Percentiles rank a stretch among this genome's conserved stretches.
These are phyloP conservation scores for Cryptosporidium muris DNA, from an alignment of 169 alveolate species.

Conservation along the genomic window DNA sequence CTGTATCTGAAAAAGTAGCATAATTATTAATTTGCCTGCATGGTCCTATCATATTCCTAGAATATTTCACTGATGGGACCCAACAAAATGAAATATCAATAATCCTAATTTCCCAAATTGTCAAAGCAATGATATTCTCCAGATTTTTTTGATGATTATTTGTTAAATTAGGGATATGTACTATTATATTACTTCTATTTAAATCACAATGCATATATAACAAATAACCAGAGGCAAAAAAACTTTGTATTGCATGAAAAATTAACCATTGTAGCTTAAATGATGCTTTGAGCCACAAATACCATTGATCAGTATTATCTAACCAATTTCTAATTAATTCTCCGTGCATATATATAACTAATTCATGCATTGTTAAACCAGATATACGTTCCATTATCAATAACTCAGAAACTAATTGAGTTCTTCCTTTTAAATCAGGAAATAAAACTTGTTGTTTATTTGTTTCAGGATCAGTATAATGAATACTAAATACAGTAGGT, in stretches of 20 bases:
- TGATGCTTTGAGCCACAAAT: slow-evolving; percentile 43
- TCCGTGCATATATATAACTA: slow-evolving; percentile 31
- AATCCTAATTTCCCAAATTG: slow-evolving; percentile 40
- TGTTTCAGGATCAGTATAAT: slow-evolving; percentile 24
- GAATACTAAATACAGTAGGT: slow-evolving; percentile 67
- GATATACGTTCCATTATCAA: slow-evolving; percentile 60
- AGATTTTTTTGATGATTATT: slow-evolving; percentile 36
- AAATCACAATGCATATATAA: slow-evolving; percentile 70
- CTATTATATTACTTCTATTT: slow-evolving; percentile 52
- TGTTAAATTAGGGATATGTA: slow-evolving; percentile 50
- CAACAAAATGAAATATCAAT: slow-evolving; percentile 66
- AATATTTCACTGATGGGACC: slow-evolving; percentile 43
- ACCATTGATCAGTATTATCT: slow-evolving; percentile 50
- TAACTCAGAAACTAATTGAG: slow-evolving; percentile 56
- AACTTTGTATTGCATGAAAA: slow-evolving; percentile 49
- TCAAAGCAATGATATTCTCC: slow-evolving; percentile 27
- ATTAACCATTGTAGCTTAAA: slow-evolving; percentile 53
- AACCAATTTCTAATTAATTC: slow-evolving; percentile 15
- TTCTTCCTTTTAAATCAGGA: slow-evolving; percentile 45
- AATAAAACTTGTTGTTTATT: slow-evolving; percentile 35
- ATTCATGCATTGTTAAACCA: slow-evolving; percentile 54
- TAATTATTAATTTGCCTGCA: slow-evolving; percentile 57
- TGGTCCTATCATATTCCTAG: slow-evolving; percentile 43
- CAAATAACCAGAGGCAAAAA: slow-evolving; percentile 44
- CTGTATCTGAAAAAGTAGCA: slow-evolving; percentile 56